Evolutionary conservation across 176 grass and related monocot species (phyloP).

Genomic region (Poa annua): DNA sequence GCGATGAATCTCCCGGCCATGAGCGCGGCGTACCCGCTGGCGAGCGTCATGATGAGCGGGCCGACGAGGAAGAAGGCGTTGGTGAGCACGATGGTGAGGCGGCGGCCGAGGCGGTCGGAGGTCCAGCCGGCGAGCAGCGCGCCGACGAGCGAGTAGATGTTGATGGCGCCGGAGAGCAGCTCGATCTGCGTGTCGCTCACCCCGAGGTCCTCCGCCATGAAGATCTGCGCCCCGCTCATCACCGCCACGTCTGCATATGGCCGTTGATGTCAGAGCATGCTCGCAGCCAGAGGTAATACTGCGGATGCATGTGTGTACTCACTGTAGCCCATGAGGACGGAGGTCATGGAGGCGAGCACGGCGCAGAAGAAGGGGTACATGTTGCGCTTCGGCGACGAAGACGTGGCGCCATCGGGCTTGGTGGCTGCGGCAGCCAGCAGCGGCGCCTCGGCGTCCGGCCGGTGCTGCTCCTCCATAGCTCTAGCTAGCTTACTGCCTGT

Average conservation of each 20-base stretch:
- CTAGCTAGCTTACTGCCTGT: neutral
- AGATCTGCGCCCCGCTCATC: conserved; percentile 76
- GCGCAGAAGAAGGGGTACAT: conserved; percentile 73
- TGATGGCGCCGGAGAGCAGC: conserved; percentile 66
- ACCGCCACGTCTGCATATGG: conserved; percentile 60
- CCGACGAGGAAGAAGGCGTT: conserved; percentile 67
- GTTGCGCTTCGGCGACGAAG: conserved; percentile 39
- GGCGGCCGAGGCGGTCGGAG: conserved; percentile 66
- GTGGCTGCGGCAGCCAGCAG: conserved; percentile 40
- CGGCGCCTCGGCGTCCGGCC: conserved; percentile 29
- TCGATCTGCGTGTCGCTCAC: conserved; percentile 77
- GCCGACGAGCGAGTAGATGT: conserved; percentile 76
- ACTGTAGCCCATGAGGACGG: conserved; percentile 81
- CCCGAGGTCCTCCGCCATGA: conserved; percentile 74
- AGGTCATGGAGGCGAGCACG: conserved; percentile 82
- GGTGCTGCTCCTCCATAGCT: conserved; percentile 27
- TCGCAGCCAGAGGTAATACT: neutral
- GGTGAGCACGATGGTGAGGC: conserved; percentile 66
- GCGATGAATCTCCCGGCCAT: conserved; percentile 60
- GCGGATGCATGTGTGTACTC: neutral
- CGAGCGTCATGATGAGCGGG: conserved; percentile 60
- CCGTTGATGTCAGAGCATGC: neutral
- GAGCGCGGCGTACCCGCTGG: conserved; percentile 45
- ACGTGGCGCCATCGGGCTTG: conserved; percentile 7
- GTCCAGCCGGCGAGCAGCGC: conserved; percentile 73